Conservation (phyloP, 139 green algal genomes). For the Volvox reticuliferus region DNA sequence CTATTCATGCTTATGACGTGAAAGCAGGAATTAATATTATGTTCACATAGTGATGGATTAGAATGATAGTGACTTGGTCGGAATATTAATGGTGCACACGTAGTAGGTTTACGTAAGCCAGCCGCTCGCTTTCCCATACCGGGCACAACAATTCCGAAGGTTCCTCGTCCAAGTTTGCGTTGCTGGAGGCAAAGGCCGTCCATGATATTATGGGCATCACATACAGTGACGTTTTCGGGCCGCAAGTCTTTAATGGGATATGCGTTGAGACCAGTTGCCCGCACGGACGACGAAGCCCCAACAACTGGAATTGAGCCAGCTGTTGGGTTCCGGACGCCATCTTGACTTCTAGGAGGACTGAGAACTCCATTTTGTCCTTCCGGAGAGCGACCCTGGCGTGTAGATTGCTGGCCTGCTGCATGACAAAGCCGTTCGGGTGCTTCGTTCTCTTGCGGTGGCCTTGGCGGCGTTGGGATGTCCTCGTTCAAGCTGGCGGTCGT, state of each 20-base stretch:
- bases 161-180: neutral
- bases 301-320: neutral
- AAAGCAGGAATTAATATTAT: too few species aligned
- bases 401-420: neutral
- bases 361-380: neutral
- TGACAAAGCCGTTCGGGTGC: neutral
- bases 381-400: neutral
- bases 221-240: neutral
- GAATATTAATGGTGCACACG: too few species aligned
- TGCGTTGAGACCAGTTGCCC: neutral
- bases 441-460: neutral
- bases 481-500: neutral
- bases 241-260: neutral
- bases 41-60: too few species aligned
- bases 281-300: too few species aligned
- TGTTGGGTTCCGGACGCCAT: neutral
- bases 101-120: too few species aligned
- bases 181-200: neutral
- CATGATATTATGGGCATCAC: neutral
- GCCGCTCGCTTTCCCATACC: neutral
- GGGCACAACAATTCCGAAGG: conserved; percentile 6
- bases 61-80: too few species aligned
- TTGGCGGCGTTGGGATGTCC: neutral
- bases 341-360: neutral
- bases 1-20: too few species aligned